Evolutionary conservation across 2,329 filamentous ascomycete genomes (phyloP).

Genomic region (Dendryphion nanum): DNA sequence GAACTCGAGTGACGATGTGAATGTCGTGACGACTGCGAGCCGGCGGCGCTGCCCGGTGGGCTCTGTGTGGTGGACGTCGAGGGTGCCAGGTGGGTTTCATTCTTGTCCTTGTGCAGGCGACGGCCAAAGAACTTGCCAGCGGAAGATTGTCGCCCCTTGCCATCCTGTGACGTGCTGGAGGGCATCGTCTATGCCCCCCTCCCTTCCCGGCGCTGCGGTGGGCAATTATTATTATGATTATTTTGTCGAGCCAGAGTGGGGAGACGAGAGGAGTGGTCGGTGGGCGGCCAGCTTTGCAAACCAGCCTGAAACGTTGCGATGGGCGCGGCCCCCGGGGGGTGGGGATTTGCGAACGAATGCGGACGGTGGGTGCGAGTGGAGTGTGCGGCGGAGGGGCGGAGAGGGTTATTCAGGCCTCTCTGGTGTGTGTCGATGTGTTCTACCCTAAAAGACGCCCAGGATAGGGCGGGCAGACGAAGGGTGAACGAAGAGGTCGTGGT

Average conservation of each 20-base stretch:
- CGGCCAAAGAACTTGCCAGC: constrained; percentile 84
- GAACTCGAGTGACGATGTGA: constrained; percentile 53
- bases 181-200: constrained; percentile 50
- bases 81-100: constrained; percentile 53
- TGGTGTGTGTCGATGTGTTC: no score
- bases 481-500: no score
- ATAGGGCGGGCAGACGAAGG: no score
- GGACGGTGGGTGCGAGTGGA: no score
- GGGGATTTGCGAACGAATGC: no score
- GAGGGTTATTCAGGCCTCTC: no score
- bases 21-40: constrained; percentile 72
- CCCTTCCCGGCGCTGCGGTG: no score
- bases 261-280: no score
- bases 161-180: constrained; percentile 62
- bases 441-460: no score
- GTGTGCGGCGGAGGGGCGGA: no score
- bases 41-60: constrained; percentile 60
- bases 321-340: background rate
- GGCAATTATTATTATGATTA: background rate
- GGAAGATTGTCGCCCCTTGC: constrained; percentile 80
- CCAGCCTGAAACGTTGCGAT: constrained; percentile 11
- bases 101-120: constrained; percentile 72
- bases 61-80: constrained; percentile 51
- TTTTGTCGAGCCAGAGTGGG: background rate
- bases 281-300: constrained; percentile 7